A percentile compares a stretch with the other conserved stretches of the same genome.
These are phyloP conservation scores for Talaromyces amestolkiae DNA, from an alignment of 2,329 filamentous ascomycete genomes.

Conservation along the genomic window DNA sequence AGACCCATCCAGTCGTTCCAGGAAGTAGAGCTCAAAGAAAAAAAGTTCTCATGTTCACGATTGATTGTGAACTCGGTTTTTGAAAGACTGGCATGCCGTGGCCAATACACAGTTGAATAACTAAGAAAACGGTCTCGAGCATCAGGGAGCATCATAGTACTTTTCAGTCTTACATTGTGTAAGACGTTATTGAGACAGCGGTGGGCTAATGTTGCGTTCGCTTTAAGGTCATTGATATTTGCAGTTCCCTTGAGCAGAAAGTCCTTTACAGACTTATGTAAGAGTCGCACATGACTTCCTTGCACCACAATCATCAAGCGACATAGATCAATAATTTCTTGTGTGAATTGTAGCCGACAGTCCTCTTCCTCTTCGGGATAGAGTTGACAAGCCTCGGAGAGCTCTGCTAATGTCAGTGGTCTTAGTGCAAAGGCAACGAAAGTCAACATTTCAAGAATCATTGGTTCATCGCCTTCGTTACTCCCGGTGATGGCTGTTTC, in stretches of 20 bases:
- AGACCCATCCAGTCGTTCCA: not conserved
- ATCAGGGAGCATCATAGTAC: not conserved
- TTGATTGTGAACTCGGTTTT: not conserved
- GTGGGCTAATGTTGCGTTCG: not conserved
- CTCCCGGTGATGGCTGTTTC: not conserved
- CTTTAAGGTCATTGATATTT: not conserved
- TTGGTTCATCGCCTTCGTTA: not conserved
- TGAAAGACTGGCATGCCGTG: not conserved
- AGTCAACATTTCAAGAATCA: not conserved
- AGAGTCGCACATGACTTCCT: slow-evolving; percentile 17
- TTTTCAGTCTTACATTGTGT: not conserved
- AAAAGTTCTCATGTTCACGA: not conserved
- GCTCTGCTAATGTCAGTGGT: not conserved
- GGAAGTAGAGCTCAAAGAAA: not conserved
- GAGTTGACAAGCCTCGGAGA: not conserved
- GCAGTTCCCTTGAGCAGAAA: slow-evolving; percentile 14
- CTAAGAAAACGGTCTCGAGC: not conserved
- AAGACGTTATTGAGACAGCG: not conserved
- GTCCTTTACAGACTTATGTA: slow-evolving; percentile 23
- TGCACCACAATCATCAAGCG: slow-evolving; percentile 21
- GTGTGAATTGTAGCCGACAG: slow-evolving; percentile 8
- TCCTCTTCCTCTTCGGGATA: not conserved
- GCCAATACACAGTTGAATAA: not conserved
- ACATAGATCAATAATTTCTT: slow-evolving; percentile 20
- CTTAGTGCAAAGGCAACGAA: not conserved